Evolutionary conservation across 2,329 filamentous ascomycete genomes (phyloP), one percentile per base, ranked within the genome.

Genomic region (Dactylellina sp.): DNA sequence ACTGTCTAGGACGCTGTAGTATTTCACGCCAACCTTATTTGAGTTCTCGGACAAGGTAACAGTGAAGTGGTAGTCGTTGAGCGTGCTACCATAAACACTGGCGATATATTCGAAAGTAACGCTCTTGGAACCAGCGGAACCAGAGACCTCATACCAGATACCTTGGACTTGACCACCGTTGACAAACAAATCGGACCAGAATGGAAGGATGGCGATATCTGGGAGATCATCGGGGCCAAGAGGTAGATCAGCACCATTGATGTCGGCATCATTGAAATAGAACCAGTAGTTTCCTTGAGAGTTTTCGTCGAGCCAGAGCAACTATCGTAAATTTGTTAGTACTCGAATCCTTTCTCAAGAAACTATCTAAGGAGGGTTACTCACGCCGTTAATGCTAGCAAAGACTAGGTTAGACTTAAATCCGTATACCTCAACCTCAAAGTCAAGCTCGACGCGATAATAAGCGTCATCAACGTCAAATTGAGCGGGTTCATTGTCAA

Each of bases 171-270:
- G 14, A 18, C 61, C 61, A 2, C 24, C 55, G 9, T 66, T 62
- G 47, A 66, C 18, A 7, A 56, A 52, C 1, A 74, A 28, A 28
- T 74, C 70, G 0, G 61, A 28, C 70, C 70, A 74, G 49, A 66
- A 74, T 25, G 70, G 61, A 44, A 74, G 70, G 28, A 74, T 61
- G 6, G 70, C 61, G 32, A 74, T 40, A 46, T 74, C 61, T 16
- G 70, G 70, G 16, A 74, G 70, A 7, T 53, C 40, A 7, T 66
- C 47, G 0, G 55, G 22, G 9, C 42, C 55, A 11, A 66, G 40
- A 14, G 70, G 70, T 24, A 66, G 53, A n/a, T 16, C 20, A 25
- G 47, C 61, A 18, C 70, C 70, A 35, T 62, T 56, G 32, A n/a
- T 44, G 25, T 74, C 68, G 16, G 16, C 49, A 7, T 66, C 64